Evolutionary conservation across 345 rosid genomes (phyloP).

Genomic region (Aethionema arabicum): DNA sequence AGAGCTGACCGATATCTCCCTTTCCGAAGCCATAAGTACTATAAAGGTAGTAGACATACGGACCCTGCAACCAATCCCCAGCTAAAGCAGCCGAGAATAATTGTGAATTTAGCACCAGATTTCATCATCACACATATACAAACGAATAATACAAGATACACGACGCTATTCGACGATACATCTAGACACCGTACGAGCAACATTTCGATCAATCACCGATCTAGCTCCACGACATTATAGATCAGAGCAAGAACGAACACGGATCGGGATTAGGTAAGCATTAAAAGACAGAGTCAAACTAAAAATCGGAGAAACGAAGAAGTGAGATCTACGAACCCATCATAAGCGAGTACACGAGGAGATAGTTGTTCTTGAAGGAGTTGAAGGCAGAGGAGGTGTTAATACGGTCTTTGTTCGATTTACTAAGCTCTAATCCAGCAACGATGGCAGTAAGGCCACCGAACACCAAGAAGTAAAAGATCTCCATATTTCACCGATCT

Average conservation of each 20-base stretch:
- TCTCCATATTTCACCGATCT: conserved; percentile 44
- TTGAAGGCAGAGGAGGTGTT: conserved; percentile 60
- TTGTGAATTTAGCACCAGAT: not conserved
- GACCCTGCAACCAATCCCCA: conserved; percentile 80
- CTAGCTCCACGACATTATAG: conserved; percentile 18
- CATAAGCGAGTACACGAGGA: conserved; percentile 76
- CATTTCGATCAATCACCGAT: conserved; percentile 26
- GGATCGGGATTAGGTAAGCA: too few species aligned
- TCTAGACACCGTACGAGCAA: not conserved
- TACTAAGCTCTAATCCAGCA: conserved; percentile 59
- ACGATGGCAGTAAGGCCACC: conserved; percentile 55
- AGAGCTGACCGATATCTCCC: conserved; percentile 72
- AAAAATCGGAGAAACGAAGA: not conserved
- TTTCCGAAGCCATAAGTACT: conserved; percentile 65
- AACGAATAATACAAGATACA: not conserved
- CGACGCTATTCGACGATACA: not conserved
- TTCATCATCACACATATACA: not conserved
- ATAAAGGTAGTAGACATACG: conserved; percentile 70
- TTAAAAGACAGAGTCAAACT: not conserved
- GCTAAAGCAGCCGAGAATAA: conserved; percentile 29
- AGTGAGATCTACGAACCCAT: conserved; percentile 49
- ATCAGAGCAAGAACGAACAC: conserved; percentile 15
- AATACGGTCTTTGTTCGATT: conserved; percentile 59
- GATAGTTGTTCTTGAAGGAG: conserved; percentile 70
- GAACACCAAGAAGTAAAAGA: conserved; percentile 59